Evolutionary conservation across 2,329 filamentous ascomycete genomes (phyloP).

Genomic region (Arthrobotrys pseudoclavata): DNA sequence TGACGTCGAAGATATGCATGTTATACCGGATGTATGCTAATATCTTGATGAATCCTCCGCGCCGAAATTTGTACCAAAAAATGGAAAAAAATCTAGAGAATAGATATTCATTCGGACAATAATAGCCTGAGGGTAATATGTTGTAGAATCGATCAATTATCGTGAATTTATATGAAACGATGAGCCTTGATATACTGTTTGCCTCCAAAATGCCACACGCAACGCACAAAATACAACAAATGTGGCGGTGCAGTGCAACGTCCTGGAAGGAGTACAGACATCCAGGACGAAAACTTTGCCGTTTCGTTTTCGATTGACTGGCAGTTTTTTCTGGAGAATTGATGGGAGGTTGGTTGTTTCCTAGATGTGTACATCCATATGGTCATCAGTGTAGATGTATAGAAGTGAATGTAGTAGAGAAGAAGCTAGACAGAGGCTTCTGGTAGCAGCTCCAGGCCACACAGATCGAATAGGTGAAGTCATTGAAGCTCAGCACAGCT

Average conservation of each 20-base stretch:
- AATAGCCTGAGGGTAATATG: no score
- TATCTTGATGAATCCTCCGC: no score
- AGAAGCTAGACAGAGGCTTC: background rate
- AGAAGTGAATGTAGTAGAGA: background rate
- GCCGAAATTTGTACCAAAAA: no score
- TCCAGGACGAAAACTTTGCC: background rate
- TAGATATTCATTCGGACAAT: no score
- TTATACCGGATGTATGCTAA: background rate
- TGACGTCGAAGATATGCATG: background rate
- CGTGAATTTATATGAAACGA: no score
- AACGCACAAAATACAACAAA: constrained; percentile 1
- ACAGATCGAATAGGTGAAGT: background rate
- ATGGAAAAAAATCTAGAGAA: no score
- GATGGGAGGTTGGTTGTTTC: background rate
- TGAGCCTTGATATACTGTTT: no score
- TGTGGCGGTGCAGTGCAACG: background rate
- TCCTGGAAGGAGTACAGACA: background rate
- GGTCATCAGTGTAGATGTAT: background rate
- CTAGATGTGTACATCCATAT: background rate
- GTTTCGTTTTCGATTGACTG: background rate
- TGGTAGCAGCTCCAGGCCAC: background rate
- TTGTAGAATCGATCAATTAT: no score
- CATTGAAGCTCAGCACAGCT: background rate
- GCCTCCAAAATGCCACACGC: background rate
- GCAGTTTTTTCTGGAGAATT: no score